These are phyloP conservation scores for Cyathus striatus DNA, from an alignment of 768 basidiomycete species.

Conservation along the genomic window DNA sequence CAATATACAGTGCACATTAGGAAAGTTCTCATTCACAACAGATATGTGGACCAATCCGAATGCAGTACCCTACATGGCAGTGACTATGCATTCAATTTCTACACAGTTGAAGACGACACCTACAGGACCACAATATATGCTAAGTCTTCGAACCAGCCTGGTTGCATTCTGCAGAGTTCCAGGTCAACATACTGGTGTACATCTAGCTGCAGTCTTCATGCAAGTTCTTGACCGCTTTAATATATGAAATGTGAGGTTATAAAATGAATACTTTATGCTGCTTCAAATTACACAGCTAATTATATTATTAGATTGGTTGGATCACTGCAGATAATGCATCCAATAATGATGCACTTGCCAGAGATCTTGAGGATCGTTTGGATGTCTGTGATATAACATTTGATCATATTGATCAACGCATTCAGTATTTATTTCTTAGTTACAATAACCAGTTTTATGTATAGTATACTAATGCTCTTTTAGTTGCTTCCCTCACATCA, in stretches of 20 bases:
- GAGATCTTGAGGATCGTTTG: not conserved
- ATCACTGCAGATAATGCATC: not conserved
- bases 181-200: not conserved
- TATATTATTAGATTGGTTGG: not conserved
- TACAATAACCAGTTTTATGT: not conserved
- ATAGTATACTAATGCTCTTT: not conserved
- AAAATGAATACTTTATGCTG: not conserved
- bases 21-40: not conserved
- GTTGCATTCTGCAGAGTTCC: not conserved
- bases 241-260: not conserved
- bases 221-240: not conserved
- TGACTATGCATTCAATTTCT: not conserved
- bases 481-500: not conserved
- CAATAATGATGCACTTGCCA: not conserved
- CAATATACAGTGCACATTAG: not conserved
- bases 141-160: not conserved
- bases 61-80: not conserved
- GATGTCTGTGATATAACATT: not conserved
- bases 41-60: not conserved
- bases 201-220: not conserved
- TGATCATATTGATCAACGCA: not conserved
- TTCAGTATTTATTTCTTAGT: not conserved
- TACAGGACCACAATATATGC: not conserved
- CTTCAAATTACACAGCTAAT: not conserved
- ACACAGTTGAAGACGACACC: not conserved